These are phyloP conservation scores for Aphanoascus verrucosus DNA, from an alignment of 2,329 filamentous ascomycete species.

Conservation along the genomic window DNA sequence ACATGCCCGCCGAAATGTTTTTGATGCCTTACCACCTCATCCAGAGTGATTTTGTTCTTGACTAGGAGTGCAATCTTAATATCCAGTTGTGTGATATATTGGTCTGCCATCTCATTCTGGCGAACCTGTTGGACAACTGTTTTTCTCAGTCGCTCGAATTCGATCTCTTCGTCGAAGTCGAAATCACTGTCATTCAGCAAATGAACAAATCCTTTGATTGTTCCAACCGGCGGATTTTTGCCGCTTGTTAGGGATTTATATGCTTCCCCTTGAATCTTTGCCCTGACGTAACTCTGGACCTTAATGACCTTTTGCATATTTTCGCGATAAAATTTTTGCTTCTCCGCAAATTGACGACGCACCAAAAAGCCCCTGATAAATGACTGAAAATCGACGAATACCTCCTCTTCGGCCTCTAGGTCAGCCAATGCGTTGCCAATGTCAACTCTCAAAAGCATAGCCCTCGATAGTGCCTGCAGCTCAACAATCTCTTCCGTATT, in stretches of 20 bases:
- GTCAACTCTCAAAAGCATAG: slow-evolving; percentile 64
- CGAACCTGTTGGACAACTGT: slow-evolving; percentile 94
- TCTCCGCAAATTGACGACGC: slow-evolving; percentile 65
- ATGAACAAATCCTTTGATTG: slow-evolving; percentile 96
- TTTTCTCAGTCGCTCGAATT: slow-evolving; percentile 89
- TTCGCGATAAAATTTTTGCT: slow-evolving; percentile 77
- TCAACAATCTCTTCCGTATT: slow-evolving; percentile 56
- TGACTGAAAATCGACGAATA: slow-evolving; percentile 63
- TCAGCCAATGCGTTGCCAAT: slow-evolving; percentile 65
- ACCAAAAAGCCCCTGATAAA: slow-evolving; percentile 63
- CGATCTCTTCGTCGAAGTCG: slow-evolving; percentile 96
- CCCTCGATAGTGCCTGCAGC: slow-evolving; percentile 66
- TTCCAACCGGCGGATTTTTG: slow-evolving; percentile 92
- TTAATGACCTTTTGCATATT: slow-evolving; percentile 99
- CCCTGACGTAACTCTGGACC: slow-evolving; percentile 91
- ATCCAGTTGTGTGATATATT: slow-evolving; percentile 96
- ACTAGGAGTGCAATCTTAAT: slow-evolving; percentile 97
- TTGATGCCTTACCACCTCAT: slow-evolving; percentile 94
- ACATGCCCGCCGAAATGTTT: slow-evolving; percentile 89
- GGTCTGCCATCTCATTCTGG: slow-evolving; percentile 92
- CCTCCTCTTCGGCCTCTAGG: slow-evolving; percentile 73
- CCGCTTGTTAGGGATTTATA: slow-evolving; percentile 95
- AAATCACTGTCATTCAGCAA: slow-evolving; percentile 96
- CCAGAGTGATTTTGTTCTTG: slow-evolving; percentile 98
- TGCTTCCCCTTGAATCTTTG: slow-evolving; percentile 89